Conservation (phyloP, 2,329 filamentous ascomycete genomes). For the Tolypocladium guangdongense region DNA sequence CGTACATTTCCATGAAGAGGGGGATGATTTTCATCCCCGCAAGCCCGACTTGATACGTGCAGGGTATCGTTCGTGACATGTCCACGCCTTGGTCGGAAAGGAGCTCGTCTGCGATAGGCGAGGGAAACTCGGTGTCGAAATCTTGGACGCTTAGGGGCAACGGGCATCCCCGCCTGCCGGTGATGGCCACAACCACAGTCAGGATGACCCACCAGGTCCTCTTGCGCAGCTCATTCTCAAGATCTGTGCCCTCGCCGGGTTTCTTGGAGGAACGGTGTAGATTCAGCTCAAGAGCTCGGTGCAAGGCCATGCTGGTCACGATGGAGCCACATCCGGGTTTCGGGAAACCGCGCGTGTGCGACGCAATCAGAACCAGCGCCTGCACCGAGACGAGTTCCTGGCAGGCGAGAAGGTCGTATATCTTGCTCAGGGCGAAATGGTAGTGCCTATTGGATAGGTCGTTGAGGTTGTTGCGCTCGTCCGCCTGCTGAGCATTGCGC, state of each 20-base stretch:
- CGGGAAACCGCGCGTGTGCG: slow-evolving; percentile 65
- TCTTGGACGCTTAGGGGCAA: slow-evolving; percentile 66
- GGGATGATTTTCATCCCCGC: slow-evolving; percentile 54
- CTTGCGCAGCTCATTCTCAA: slow-evolving; percentile 67
- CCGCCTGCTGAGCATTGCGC: slow-evolving; percentile 49
- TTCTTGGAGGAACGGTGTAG: slow-evolving; percentile 59
- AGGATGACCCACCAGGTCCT: slow-evolving; percentile 67
- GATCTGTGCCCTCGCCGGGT: slow-evolving; percentile 33
- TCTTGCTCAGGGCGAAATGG: slow-evolving; percentile 60
- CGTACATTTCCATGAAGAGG: slow-evolving; percentile 63
- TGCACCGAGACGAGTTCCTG: slow-evolving; percentile 58
- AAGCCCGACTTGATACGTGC: slow-evolving; percentile 56
- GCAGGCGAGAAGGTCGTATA: slow-evolving; percentile 51
- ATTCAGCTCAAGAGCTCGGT: slow-evolving; percentile 62
- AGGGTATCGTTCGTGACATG: slow-evolving; percentile 42
- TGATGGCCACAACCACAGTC: slow-evolving; percentile 54
- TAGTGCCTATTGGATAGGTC: slow-evolving; percentile 66
- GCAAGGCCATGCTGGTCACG: slow-evolving; percentile 52
- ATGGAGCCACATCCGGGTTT: slow-evolving; percentile 68
- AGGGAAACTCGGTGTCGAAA: slow-evolving; percentile 68
- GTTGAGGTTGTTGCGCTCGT: slow-evolving; percentile 44
- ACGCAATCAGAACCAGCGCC: slow-evolving; percentile 59
- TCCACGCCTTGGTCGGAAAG: slow-evolving; percentile 55
- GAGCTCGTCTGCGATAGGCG: slow-evolving; percentile 59
- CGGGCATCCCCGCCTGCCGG: slow-evolving; percentile 65